Conservation (phyloP, 2,329 filamentous ascomycete genomes). For the Neofusicoccum umdonicola region DNA sequence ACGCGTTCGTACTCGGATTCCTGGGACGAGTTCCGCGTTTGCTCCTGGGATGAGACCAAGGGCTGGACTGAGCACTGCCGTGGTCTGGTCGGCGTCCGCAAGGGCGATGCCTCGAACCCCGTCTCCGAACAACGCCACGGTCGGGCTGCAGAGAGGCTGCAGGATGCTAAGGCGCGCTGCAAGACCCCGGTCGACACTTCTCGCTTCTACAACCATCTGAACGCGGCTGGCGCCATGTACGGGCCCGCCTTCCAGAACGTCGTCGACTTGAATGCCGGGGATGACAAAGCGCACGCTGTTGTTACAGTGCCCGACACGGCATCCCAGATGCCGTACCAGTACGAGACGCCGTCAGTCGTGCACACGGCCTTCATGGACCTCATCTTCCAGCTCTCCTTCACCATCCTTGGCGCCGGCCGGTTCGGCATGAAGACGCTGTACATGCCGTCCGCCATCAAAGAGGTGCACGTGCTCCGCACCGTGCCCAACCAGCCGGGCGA, state of each 20-base stretch:
- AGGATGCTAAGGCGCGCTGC: neutral
- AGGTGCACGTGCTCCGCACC: neutral
- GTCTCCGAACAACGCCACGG: neutral
- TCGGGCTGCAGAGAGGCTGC: neutral
- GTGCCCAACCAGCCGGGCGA: neutral
- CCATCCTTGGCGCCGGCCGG: conserved; percentile 7
- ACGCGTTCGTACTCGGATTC: conserved; percentile 1
- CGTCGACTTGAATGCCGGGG: neutral
- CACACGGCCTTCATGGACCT: conserved; percentile 16
- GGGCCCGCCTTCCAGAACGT: conserved; percentile 12
- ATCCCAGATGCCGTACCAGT: neutral
- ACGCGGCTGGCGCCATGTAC: conserved; percentile 8
- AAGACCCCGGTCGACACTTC: neutral
- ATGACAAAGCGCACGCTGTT: neutral
- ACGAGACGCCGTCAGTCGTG: conserved; percentile 11
- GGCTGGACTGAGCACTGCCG: conserved; percentile 17
- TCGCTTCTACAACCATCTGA: neutral
- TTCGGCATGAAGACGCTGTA: conserved; percentile 12
- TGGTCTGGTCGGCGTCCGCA: conserved; percentile 12
- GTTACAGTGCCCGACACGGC: conserved; percentile 12
- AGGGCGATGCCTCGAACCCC: neutral
- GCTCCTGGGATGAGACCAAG: neutral
- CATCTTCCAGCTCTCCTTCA: conserved; percentile 13
- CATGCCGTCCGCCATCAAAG: conserved; percentile 3
- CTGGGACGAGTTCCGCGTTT: conserved; percentile 18